These are phyloP conservation scores for Monilinia fructicola DNA, from an alignment of 2,329 filamentous ascomycete species.

Conservation along the genomic window DNA sequence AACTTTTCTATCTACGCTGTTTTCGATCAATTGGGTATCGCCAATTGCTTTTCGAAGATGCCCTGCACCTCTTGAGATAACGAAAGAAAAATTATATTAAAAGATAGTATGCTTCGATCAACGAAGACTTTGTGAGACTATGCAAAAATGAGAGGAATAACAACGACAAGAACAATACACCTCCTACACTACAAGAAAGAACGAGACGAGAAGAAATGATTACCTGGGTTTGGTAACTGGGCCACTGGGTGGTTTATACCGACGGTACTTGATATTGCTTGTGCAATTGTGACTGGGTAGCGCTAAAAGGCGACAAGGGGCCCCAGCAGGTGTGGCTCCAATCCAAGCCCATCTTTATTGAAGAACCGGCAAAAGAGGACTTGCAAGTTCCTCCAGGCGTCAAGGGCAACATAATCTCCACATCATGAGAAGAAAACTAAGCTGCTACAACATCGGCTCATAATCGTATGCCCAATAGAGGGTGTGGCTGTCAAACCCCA, in stretches of 20 bases:
- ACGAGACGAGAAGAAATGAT: constrained; percentile 18
- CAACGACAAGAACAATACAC: constrained; percentile 23
- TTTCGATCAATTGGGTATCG: constrained; percentile 27
- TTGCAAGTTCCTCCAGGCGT: constrained; percentile 14
- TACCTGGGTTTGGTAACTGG: constrained; percentile 12
- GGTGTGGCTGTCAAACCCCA: constrained; percentile 2
- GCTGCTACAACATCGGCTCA: constrained; percentile 13
- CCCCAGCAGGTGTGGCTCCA: constrained; percentile 6
- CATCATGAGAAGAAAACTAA: not conserved
- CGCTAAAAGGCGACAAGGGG: constrained; percentile 16
- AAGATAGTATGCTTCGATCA: constrained; percentile 43
- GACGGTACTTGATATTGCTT: constrained; percentile 10
- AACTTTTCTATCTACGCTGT: constrained; percentile 29
- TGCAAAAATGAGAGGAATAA: constrained; percentile 25
- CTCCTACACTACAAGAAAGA: constrained; percentile 20
- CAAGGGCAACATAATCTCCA: constrained; percentile 16
- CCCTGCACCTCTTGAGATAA: constrained; percentile 33
- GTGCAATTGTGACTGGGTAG: constrained; percentile 12
- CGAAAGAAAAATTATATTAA: constrained; percentile 35
- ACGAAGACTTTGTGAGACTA: constrained; percentile 40
- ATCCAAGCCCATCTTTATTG: constrained; percentile 13
- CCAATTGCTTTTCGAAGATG: constrained; percentile 34
- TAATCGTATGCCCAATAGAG: constrained; percentile 15
- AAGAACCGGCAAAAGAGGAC: constrained; percentile 22
- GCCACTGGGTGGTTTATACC: constrained; percentile 22